Percentiles rank a stretch among this genome's conserved stretches.
phyloP scores from a whole-genome alignment of 2,329 filamentous ascomycete genomes.

The Fusarium nematophilum region DNA sequence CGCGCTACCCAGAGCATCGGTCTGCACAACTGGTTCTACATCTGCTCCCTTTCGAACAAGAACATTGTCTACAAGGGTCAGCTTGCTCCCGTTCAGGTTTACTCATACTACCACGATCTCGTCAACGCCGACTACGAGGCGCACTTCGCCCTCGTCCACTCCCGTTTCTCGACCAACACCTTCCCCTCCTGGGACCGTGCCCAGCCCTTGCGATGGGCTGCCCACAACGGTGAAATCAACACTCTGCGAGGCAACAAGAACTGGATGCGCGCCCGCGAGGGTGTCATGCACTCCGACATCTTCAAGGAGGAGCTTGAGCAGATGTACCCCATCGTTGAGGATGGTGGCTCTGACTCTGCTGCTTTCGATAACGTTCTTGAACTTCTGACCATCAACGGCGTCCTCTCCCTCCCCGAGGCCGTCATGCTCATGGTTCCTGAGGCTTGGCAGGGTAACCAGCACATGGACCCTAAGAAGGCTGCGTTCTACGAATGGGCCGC shows the following conservation, averaged over 20 bases:
- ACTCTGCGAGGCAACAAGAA: constrained; percentile 98
- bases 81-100: constrained; percentile 92
- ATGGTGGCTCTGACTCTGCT: constrained; percentile 95
- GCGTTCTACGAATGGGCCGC: constrained; percentile 99
- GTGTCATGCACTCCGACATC: constrained; percentile 90
- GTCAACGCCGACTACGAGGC: constrained; percentile 97
- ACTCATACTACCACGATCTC: constrained; percentile 97
- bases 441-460: constrained; percentile 93
- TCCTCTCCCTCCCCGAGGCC: constrained; percentile 92
- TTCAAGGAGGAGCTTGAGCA: constrained; percentile 92
- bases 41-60: constrained; percentile 95
- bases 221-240: constrained; percentile 99
- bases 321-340: constrained; percentile 94
- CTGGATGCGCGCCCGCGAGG: constrained; percentile 98
- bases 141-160: constrained; percentile 96
- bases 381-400: constrained; percentile 92
- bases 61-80: constrained; percentile 99
- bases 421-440: constrained; percentile 99
- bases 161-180: constrained; percentile 97
- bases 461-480: constrained; percentile 94
- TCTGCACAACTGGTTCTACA: constrained; percentile 98
- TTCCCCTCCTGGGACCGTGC: constrained; percentile 99
- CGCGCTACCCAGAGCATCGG: constrained; percentile 94
- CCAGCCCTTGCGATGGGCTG: constrained; percentile 94
- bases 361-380: constrained; percentile 98